phyloP scores from a whole-genome alignment of 495 filamentous ascomycete species.

The Penicillium herquei region DNA sequence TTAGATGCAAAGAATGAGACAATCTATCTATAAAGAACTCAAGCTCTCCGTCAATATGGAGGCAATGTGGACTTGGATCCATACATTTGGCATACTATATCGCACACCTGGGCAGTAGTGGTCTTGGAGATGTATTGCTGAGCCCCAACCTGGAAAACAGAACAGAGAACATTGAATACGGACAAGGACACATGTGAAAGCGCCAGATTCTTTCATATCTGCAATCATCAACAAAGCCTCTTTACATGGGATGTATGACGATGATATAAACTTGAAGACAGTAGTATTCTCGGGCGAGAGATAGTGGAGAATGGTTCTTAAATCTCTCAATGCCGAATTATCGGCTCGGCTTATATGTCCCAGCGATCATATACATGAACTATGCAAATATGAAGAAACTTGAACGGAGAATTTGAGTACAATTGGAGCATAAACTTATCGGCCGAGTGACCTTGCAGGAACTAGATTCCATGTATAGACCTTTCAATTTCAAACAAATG shows the following conservation, averaged over 20 bases:
- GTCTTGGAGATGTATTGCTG: too few relatives aligned
- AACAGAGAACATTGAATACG: too few relatives aligned
- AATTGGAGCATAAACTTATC: slow-evolving; percentile 1
- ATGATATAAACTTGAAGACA: too few relatives aligned
- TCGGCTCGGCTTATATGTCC: background rate
- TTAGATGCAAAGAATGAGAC: background rate
- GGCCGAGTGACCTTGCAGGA: slow-evolving; percentile 6
- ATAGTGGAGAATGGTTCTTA: background rate
- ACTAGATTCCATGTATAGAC: background rate
- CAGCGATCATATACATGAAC: background rate
- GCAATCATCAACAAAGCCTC: too few relatives aligned
- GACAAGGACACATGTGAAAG: too few relatives aligned
- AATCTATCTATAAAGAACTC: too few relatives aligned
- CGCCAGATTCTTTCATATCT: too few relatives aligned
- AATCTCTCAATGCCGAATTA: background rate
- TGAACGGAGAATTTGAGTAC: background rate
- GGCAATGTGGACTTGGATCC: background rate
- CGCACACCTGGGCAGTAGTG: too few relatives aligned
- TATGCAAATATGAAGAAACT: background rate
- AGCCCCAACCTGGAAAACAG: too few relatives aligned
- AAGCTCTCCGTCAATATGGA: too few relatives aligned
- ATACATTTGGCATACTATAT: too few relatives aligned
- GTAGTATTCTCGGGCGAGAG: background rate
- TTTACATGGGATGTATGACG: too few relatives aligned
- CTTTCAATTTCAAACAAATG: background rate